These are phyloP conservation scores for Blastocystis sp. DNA, from an alignment of 352 stramenopile species.

Conservation along the genomic window DNA sequence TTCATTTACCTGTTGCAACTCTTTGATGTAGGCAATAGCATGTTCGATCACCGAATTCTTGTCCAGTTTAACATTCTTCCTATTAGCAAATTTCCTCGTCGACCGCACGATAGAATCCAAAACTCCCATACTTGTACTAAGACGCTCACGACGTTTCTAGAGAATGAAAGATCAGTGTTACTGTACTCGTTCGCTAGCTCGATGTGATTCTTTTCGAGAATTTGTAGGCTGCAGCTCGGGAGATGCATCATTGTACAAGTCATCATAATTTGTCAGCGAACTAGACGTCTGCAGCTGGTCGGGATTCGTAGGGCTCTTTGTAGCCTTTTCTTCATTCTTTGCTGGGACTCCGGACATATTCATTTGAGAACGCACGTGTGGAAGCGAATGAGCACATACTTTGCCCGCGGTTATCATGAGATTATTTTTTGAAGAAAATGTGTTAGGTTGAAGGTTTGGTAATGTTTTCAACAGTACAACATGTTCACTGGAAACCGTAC, in stretches of 20 bases:
- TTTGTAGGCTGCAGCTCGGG: background rate
- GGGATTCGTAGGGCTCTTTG: background rate
- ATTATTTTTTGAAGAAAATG: no score
- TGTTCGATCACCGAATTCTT: slow-evolving; percentile 55
- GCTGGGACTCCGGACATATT: background rate
- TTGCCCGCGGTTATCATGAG: background rate
- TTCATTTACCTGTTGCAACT: slow-evolving; percentile 42
- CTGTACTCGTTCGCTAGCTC: slow-evolving; percentile 20
- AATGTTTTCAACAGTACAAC: no score
- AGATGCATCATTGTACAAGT: background rate
- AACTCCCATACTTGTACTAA: slow-evolving; percentile 21
- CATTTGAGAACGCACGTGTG: background rate
- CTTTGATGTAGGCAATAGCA: slow-evolving; percentile 42
- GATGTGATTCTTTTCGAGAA: slow-evolving; percentile 37
- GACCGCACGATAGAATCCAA: background rate
- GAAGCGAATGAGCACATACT: background rate
- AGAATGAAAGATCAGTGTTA: background rate
- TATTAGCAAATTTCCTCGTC: slow-evolving; percentile 34
- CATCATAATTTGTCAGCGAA: background rate
- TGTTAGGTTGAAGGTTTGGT: no score
- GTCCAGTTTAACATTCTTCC: slow-evolving; percentile 48
- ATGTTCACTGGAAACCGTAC: no score
- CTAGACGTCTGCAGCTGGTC: background rate
- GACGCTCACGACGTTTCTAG: slow-evolving; percentile 40
- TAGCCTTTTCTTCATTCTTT: background rate